Conservation (phyloP, 1,284 basidiomycete species). For the Microbotryum violaceum region DNA sequence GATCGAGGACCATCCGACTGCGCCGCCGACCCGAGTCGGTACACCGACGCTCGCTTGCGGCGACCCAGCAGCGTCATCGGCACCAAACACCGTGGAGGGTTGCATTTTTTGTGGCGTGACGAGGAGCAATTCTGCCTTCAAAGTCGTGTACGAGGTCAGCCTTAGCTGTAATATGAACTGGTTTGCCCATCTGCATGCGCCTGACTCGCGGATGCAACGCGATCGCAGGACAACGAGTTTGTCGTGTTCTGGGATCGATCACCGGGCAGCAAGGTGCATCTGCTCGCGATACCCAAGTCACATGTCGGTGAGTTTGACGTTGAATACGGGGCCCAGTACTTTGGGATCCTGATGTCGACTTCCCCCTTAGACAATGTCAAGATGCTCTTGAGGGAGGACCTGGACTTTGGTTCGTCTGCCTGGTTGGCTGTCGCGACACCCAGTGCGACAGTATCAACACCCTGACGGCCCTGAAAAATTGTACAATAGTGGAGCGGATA, state of each 20-base stretch:
- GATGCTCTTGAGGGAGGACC: neutral
- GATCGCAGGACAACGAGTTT: slow-evolving; percentile 14
- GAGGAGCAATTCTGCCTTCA: slow-evolving; percentile 1
- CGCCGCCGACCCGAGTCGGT: too few species aligned
- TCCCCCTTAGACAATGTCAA: slow-evolving; percentile 22
- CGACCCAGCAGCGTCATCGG: too few species aligned
- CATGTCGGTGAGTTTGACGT: slow-evolving; percentile 19
- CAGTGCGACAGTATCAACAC: too few species aligned
- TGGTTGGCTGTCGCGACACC: too few species aligned
- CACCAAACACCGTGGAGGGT: neutral
- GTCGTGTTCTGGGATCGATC: slow-evolving; percentile 22
- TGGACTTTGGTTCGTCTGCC: slow-evolving; percentile 8
- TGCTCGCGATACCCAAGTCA: slow-evolving; percentile 19
- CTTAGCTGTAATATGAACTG: neutral
- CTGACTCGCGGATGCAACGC: neutral
- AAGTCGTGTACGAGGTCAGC: slow-evolving; percentile 22
- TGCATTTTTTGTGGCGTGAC: slow-evolving; percentile 23
- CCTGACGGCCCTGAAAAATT: too few species aligned
- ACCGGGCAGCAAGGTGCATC: slow-evolving; percentile 17
- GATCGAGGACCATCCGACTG: too few species aligned
- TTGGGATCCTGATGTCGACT: too few species aligned
- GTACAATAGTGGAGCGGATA: slow-evolving; percentile 3
- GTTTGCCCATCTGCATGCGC: neutral
- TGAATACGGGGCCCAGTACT: too few species aligned
- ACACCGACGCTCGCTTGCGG: too few species aligned